Conservation (phyloP, 1,284 basidiomycete species). For the Sanghuangporus sanghuang region DNA sequence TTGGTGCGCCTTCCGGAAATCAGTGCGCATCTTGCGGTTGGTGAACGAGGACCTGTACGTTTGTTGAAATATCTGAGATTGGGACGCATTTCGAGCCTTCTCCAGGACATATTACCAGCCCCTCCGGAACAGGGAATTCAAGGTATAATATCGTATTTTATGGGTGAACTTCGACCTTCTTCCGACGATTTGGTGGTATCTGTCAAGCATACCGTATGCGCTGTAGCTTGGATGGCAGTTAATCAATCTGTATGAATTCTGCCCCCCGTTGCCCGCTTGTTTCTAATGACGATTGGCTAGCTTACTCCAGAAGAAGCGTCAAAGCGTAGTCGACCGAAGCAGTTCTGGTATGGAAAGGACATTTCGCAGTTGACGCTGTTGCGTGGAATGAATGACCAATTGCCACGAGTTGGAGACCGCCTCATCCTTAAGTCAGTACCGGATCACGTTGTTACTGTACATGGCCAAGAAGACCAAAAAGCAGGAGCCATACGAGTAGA, state of each 20-base stretch:
- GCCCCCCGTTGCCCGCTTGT: constrained; percentile 1
- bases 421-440: constrained; percentile 46
- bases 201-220: constrained; percentile 75
- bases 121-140: constrained; percentile 37
- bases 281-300: constrained; percentile 32
- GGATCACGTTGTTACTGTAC: constrained; percentile 46
- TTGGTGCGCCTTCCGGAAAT: constrained; percentile 72
- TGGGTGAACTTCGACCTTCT: constrained; percentile 38
- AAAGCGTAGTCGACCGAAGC: constrained; percentile 57
- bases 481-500: constrained; percentile 44
- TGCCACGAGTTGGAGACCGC: constrained; percentile 66
- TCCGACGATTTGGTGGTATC: constrained; percentile 61
- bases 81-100: neutral
- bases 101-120: constrained; percentile 63
- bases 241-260: constrained; percentile 68
- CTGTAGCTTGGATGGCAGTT: constrained; percentile 84
- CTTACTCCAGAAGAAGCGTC: constrained; percentile 52
- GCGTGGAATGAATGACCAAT: constrained; percentile 53
- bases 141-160: constrained; percentile 41
- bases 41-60: constrained; percentile 61
- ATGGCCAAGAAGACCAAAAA: constrained; percentile 46
- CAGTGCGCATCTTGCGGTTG: constrained; percentile 62
- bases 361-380: constrained; percentile 64
- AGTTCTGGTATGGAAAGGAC: constrained; percentile 70
- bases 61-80: constrained; percentile 6